Percentiles rank a stretch among this genome's conserved stretches.
phyloP scores from a whole-genome alignment of 371 early-diverging fungal genomes.

The Mucor indicus region DNA sequence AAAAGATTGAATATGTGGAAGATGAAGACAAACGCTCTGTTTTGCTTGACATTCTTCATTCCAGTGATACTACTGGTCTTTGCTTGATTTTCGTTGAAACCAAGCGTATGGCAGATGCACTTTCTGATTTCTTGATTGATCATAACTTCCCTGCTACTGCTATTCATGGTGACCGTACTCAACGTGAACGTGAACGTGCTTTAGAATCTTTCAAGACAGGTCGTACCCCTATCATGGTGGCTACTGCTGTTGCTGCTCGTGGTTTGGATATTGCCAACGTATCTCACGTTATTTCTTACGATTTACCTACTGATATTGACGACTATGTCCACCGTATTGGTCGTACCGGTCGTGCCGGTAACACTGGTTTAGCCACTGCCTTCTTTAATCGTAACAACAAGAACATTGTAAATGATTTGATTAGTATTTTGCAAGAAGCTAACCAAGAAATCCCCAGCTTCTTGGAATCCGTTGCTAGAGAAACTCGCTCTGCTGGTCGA shows the following conservation, averaged over 20 bases:
- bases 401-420: constrained; percentile 66
- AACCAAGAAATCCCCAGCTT: constrained; percentile 57
- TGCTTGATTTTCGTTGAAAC: constrained; percentile 97
- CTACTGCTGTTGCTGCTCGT: constrained; percentile 99
- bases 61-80: constrained; percentile 80
- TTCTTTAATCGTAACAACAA: constrained; percentile 95
- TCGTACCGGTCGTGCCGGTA: constrained; percentile 97
- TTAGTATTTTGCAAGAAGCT: constrained; percentile 71
- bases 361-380: constrained; percentile 91
- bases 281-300: constrained; percentile 90
- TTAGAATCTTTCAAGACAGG: constrained; percentile 84
- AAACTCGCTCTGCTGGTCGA: constrained; percentile 95
- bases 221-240: constrained; percentile 91
- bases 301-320: constrained; percentile 87
- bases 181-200: constrained; percentile 92
- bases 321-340: constrained; percentile 93
- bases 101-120: constrained; percentile 95
- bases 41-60: constrained; percentile 77
- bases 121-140: constrained; percentile 69
- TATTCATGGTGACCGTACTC: constrained; percentile 95
- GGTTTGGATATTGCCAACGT: constrained; percentile 94
- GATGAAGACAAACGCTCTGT: constrained; percentile 78
- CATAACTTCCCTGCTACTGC: constrained; percentile 81
- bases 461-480: constrained; percentile 77
- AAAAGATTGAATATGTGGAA: constrained; percentile 70